Percentiles rank a stretch among this genome's conserved stretches.
Evolutionary conservation across 1,284 basidiomycete species (phyloP).

Genomic region (Trichosporon faecale): DNA sequence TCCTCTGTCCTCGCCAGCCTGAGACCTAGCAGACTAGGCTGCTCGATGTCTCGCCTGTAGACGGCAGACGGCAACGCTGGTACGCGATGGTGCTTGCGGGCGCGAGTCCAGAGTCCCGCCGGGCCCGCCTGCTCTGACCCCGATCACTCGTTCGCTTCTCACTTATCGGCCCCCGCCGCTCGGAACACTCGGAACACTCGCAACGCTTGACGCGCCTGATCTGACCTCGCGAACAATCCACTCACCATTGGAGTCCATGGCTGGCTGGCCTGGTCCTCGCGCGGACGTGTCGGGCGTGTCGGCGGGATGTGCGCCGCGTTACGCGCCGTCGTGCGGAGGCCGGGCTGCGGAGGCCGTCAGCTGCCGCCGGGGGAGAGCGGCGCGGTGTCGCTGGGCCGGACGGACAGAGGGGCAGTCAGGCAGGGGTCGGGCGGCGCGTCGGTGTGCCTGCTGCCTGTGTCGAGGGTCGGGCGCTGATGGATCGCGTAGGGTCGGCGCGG

Average conservation of each 20-base stretch:
- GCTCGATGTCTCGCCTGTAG: too few species aligned
- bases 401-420: too few species aligned
- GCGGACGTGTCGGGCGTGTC: neutral
- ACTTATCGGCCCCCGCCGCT: neutral
- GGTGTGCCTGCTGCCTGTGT: too few species aligned
- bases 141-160: neutral
- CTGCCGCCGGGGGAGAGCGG: too few species aligned
- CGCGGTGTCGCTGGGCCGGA: too few species aligned
- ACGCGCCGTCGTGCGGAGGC: neutral
- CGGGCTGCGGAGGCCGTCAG: neutral
- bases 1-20: neutral
- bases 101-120: too few species aligned
- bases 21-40: neutral
- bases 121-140: neutral
- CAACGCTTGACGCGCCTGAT: too few species aligned
- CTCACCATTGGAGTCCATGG: conserved; percentile 29
- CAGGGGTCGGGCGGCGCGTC: too few species aligned
- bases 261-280: conserved; percentile 1
- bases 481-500: neutral
- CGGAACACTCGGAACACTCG: neutral
- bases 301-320: neutral
- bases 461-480: neutral
- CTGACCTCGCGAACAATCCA: neutral
- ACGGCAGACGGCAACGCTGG: too few species aligned
- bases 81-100: too few species aligned